phyloP scores from a whole-genome alignment of 495 filamentous ascomycete genomes.

The Chaetomium tenue region DNA sequence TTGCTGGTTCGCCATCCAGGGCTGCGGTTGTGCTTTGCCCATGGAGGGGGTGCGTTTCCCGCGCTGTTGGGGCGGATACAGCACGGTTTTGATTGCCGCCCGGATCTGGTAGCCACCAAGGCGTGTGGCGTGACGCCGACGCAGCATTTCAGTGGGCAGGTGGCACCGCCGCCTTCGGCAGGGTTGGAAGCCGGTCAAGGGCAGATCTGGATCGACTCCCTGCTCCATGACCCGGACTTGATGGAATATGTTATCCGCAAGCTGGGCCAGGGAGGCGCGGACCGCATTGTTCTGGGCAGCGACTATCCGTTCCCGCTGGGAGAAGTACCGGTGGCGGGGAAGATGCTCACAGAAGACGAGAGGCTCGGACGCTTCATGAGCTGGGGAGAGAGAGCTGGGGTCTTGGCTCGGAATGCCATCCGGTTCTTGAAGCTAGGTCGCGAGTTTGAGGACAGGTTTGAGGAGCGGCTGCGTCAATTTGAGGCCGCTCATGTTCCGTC shows the following conservation, averaged over 20 bases:
- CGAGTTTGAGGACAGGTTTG: constrained; percentile 25
- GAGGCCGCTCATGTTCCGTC: neutral
- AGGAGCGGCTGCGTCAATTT: constrained; percentile 21
- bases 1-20: constrained; percentile 28
- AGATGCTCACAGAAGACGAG: constrained; percentile 29
- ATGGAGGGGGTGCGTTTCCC: constrained; percentile 34
- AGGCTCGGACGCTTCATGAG: constrained; percentile 29
- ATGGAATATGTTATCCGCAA: constrained; percentile 31
- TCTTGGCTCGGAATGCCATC: constrained; percentile 30
- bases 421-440: constrained; percentile 28
- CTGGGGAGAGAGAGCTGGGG: constrained; percentile 28
- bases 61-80: constrained; percentile 33
- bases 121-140: constrained; percentile 28
- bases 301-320: constrained; percentile 36
- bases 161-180: no score
- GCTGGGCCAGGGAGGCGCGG: constrained; percentile 26
- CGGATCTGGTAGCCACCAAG: constrained; percentile 31
- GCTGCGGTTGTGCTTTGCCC: constrained; percentile 33
- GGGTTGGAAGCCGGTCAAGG: constrained; percentile 7
- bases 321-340: constrained; percentile 31
- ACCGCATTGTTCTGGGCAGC: constrained; percentile 30
- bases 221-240: constrained; percentile 33
- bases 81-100: constrained; percentile 33
- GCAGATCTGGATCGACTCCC: constrained; percentile 34
- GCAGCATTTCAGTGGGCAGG: constrained; percentile 20